Evolutionary conservation across 164 flowering plant species (phyloP), one percentile per base, ranked within the genome.

Genomic region (Umbilicus rupestris): DNA sequence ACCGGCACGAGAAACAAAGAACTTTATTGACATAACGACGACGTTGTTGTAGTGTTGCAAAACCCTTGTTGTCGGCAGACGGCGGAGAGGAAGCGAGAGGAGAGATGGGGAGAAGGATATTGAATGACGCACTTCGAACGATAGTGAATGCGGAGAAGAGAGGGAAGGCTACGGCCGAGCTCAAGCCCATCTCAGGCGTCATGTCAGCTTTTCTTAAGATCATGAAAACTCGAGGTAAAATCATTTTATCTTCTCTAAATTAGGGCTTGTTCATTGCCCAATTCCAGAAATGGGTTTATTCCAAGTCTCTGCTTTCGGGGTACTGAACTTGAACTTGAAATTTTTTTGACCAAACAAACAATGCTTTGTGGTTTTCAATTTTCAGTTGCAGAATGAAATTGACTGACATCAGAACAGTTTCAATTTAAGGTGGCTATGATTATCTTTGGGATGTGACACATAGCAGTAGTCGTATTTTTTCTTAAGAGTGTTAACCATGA

Each of bases 81-180:
- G 33, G 33, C 33, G 60, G 33, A 12, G 7, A 20, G 12, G 33
- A 26, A 55, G 60, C 17, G 19, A 55, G 31, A 55, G 33, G 11
- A 5, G 17, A 55, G 60, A 89, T 90, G 97, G 95, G 97, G 20
- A 80, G 92, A 71, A 83, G 87, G 71, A 86, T 88, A 60, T 64
- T 90, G 70, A 90, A 88, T 67, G 84, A 90, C 1, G 97, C 92
- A 0, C 71, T 91, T 79, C 81, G 98, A 22, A 78, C 78, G 28
- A 82, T 92, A 0, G 96, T 90, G 29, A 92, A 92, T 70, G 98
- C 98, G 7, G 96, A 92, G 77, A 87, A 66, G 79, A 78, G 96
- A 72, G 84, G 85, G 20, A 85, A 83, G 64, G 83, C 95, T 19
- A 77, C 84, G 0, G 85, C 87, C 42, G 74, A 81, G 42, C 71